Evolutionary conservation across 2,329 filamentous ascomycete species (phyloP), one percentile per base, ranked within the genome.

Genomic region (Aspergillus novoparasiticus): DNA sequence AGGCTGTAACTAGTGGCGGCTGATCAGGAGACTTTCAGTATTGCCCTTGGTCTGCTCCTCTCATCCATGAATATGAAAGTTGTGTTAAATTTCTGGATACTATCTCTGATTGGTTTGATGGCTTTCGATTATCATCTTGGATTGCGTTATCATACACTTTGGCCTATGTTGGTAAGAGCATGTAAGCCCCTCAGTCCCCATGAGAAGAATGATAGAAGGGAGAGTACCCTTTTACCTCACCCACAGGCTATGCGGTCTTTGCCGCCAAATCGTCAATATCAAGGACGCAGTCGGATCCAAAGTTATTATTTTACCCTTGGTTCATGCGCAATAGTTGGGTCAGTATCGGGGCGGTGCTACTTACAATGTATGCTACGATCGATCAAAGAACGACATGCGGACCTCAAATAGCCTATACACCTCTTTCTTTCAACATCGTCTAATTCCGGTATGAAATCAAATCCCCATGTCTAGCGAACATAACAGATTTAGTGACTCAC

Each of bases 21-120:
- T 62, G 55, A 58, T 41, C n/a, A 59, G 36, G 16, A 32, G 8
- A 26, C 46, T 19, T 21, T 11, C 41, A 62, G 60, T 39, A 56
- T 62, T 30, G 41, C 57, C 48, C 58, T 62, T 48, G 60, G 57
- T 16, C 57, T 59, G 36, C 59, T 45, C 32, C 45, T 62, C 46
- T 57, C 60, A 8, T 45, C 57, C 21, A 59, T 59, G 60, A 57
- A 57, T 56, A 59, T 41, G 32, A 1, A 34, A 12, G 3, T 34
- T 11, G 1, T 34, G 11, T 11, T 34, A 34, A 11, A 10, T 11
- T 12, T 34, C 32, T 34, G 10, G 1, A 34, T 34, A 34, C 32
- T 34, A 11, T 12, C 32, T 12, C 32, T 12, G 10, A 12, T 34
- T 34, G 26, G 26, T 28, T 28, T 28, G 23, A 26, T 26, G 23